These are phyloP conservation scores for Zymoseptoria crescenta DNA, from an alignment of 2,329 filamentous ascomycete genomes.

Conservation along the genomic window DNA sequence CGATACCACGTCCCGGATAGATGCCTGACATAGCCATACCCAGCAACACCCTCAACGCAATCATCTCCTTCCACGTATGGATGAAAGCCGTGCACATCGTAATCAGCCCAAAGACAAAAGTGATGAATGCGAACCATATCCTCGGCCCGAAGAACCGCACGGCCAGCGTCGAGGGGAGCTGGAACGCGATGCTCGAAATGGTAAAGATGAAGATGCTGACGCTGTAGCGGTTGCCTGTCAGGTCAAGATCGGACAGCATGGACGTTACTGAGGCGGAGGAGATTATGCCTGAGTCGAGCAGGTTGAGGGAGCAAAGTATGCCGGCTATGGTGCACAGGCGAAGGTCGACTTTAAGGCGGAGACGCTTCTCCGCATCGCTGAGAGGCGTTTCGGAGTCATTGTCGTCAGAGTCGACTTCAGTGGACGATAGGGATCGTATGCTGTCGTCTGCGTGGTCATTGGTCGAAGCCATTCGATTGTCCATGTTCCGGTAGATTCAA, in stretches of 20 bases:
- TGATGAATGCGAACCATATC: slow-evolving; percentile 53
- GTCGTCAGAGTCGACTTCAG: background rate
- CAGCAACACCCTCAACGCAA: slow-evolving; percentile 56
- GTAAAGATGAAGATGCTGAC: slow-evolving; percentile 58
- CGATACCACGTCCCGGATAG: slow-evolving; percentile 55
- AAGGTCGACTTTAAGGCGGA: slow-evolving; percentile 58
- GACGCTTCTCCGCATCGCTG: slow-evolving; percentile 32
- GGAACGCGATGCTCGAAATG: background rate
- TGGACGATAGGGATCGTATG: background rate
- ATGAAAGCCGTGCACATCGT: slow-evolving; percentile 63
- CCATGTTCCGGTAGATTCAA: background rate
- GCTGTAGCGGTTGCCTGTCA: slow-evolving; percentile 59
- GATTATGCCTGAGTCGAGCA: slow-evolving; percentile 63
- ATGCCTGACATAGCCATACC: slow-evolving; percentile 55
- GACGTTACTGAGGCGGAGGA: slow-evolving; percentile 62
- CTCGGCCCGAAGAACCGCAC: slow-evolving; percentile 59
- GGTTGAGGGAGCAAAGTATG: slow-evolving; percentile 60
- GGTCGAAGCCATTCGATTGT: background rate
- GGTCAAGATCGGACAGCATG: slow-evolving; percentile 56
- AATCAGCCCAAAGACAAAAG: slow-evolving; percentile 54
- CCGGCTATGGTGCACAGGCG: slow-evolving; percentile 64
- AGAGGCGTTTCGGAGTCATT: background rate
- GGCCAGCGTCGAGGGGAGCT: background rate
- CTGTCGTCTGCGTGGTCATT: background rate
- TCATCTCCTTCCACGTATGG: slow-evolving; percentile 61